Evolutionary conservation across 2,329 filamentous ascomycete genomes (phyloP), one percentile per base, ranked within the genome.

Genomic region (Arthrinium puccinioides): DNA sequence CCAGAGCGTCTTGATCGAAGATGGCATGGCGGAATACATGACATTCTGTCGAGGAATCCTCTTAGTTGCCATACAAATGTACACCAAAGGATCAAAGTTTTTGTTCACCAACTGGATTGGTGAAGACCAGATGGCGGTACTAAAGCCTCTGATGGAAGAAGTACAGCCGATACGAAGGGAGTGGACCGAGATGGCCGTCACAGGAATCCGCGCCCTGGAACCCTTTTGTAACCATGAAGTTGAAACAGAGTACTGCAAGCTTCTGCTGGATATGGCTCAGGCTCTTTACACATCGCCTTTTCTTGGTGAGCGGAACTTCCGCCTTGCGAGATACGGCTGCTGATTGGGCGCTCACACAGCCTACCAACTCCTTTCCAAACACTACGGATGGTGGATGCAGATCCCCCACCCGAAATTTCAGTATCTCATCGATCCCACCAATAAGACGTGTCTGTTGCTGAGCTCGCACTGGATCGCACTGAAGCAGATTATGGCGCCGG

Each of bases 1-100:
- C 49, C 75, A 79, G 53, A 76, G 72, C 1, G 68, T 75, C 10
- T 62, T 65, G 40, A 65, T 79, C 21, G 67, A 72, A 18, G 75
- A 79, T 44, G 75, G 75, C 26, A 61, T 79, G 56, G 59, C 61
- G n/a, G 75, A 79, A 53, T 79, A 69, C 53, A 72, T 79, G 68
- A 75, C 70, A 0, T 77, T 79, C 46, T 70, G 74, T 42, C 65
- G 75, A 20, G 74, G 75, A 13, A 70, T 79, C 44, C 54, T 73
- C 42, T 63, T 78, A 31, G 63, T 79, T 4, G 66, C 63, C 9
- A 63, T 69, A 42, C 73, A 76, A 47, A 72, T 79, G 66, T 63
- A 63, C 53, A 59, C 61, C 41, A 63, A 66, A 36, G 64, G 66
- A 16, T 63, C 69, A 28, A 63, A 63, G 15, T 65, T 73, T 38